Evolutionary conservation across 495 filamentous ascomycete genomes (phyloP), one percentile per base, ranked within the genome.

Genomic region (Gamarada debralockiae): DNA sequence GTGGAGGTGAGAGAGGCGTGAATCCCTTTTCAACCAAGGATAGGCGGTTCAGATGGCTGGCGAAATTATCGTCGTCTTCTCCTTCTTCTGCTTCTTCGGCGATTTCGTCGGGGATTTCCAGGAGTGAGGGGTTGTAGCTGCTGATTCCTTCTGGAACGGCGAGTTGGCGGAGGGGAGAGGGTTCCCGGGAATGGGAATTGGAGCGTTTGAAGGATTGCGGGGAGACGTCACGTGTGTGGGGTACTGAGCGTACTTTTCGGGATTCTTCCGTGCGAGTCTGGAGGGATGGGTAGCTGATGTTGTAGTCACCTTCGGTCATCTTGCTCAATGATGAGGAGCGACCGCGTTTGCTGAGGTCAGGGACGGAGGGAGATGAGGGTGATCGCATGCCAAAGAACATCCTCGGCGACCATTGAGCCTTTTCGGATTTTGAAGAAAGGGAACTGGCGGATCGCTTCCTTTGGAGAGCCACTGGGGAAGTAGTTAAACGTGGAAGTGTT

Each of bases 391-490:
- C 54, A 25, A 63, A 63, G 27, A 63, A 60, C 14, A 33, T 24
- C 33, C 49, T 46, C 13, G 61, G 49, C 25, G 61, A 61, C 58
- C 61, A 59, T 40, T 31, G 52, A 5, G 49, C 25, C 29, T 50
- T 64, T 17, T 56, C 52, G 9, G 73, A 67, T 15, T 34, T 50
- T 10, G 76, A 74, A n/a, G 76, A 78, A 8, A 71, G 53, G 0
- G 75, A 77, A 15, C 76, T 68, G 27, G 74, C 58, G 15, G 72
- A 70, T 22, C 74, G 65, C 54, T 73, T 73, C 40, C 70, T 74
- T 7, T 73, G 70, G 36, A 70, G 67, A n/a, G 68, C 64, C 44
- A 70, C 69, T n/a, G 76, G 75, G 25, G 85, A 77, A 6, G 83
- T 84, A 20, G 76, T 76, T 13, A 81, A 60, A 20, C 82, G 77